Evolutionary conservation across 1,284 basidiomycete species (phyloP).

Genomic region (Ustanciosporium gigantosporum): DNA sequence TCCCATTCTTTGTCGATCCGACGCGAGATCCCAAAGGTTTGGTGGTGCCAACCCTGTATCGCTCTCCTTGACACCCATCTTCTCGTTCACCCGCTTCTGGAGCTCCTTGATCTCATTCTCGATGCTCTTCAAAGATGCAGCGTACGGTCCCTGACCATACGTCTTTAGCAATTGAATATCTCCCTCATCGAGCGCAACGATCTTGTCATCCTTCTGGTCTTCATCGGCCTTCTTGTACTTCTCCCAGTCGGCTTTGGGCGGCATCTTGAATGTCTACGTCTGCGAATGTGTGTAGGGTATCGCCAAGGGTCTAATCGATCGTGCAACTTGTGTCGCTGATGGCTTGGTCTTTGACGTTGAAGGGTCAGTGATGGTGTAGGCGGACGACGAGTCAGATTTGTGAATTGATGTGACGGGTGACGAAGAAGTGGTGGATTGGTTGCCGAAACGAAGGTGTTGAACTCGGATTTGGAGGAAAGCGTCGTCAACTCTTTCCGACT

Average conservation of each 20-base stretch:
- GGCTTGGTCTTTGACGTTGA: too few species aligned
- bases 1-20: slow-evolving; percentile 74
- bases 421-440: background rate
- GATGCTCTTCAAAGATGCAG: slow-evolving; percentile 80
- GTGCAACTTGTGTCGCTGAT: background rate
- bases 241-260: slow-evolving; percentile 60
- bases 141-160: slow-evolving; percentile 98
- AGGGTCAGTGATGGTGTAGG: background rate
- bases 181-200: slow-evolving; percentile 86
- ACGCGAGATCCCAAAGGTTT: slow-evolving; percentile 82
- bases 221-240: slow-evolving; percentile 58
- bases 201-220: slow-evolving; percentile 53
- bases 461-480: slow-evolving; percentile 4
- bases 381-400: background rate
- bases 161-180: slow-evolving; percentile 99
- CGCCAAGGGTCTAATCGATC: too few species aligned
- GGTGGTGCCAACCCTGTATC: slow-evolving; percentile 96
- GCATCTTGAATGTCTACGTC: slow-evolving; percentile 52
- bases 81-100: slow-evolving; percentile 95
- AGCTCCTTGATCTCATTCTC: slow-evolving; percentile 94
- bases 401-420: background rate
- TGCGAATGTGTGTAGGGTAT: too few species aligned
- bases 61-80: slow-evolving; percentile 95
- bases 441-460: slow-evolving; percentile 1
- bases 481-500: slow-evolving; percentile 8